These are phyloP conservation scores for Alternaria ventricosa DNA, from an alignment of 2,329 filamentous ascomycete species.

Conservation along the genomic window DNA sequence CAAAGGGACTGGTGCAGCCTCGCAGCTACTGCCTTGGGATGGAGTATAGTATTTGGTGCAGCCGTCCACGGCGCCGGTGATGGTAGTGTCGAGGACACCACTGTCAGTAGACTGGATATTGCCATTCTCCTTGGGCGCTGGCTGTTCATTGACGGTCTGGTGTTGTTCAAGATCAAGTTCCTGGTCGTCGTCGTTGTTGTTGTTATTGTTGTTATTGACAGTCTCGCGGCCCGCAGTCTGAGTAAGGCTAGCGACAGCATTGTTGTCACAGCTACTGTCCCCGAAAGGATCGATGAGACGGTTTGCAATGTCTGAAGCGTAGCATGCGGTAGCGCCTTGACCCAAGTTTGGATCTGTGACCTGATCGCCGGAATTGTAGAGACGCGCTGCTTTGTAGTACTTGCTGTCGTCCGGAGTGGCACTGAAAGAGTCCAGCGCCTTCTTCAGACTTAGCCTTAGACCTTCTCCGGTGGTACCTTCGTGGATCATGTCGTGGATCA, in stretches of 20 bases:
- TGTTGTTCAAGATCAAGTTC: not conserved
- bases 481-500: constrained; percentile 51
- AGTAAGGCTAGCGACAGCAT: not conserved
- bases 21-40: constrained; percentile 43
- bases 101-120: not conserved
- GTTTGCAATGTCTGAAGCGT: constrained; percentile 60
- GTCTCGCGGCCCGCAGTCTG: not conserved
- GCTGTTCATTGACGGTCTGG: not conserved
- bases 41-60: constrained; percentile 44
- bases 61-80: constrained; percentile 18
- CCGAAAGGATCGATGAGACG: constrained; percentile 38
- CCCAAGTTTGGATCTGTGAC: constrained; percentile 47
- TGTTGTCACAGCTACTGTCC: not conserved
- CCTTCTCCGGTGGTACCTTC: constrained; percentile 55
- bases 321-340: constrained; percentile 56
- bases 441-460: constrained; percentile 52
- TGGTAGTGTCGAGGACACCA: constrained; percentile 1
- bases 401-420: constrained; percentile 43
- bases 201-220: not conserved
- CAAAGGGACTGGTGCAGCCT: constrained; percentile 36
- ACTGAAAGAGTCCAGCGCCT: constrained; percentile 37
- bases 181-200: not conserved
- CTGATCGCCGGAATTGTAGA: constrained; percentile 59
- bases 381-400: constrained; percentile 57
- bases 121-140: not conserved